Evolutionary conservation across 768 basidiomycete species (phyloP).

Genomic region (Russula lepida): DNA sequence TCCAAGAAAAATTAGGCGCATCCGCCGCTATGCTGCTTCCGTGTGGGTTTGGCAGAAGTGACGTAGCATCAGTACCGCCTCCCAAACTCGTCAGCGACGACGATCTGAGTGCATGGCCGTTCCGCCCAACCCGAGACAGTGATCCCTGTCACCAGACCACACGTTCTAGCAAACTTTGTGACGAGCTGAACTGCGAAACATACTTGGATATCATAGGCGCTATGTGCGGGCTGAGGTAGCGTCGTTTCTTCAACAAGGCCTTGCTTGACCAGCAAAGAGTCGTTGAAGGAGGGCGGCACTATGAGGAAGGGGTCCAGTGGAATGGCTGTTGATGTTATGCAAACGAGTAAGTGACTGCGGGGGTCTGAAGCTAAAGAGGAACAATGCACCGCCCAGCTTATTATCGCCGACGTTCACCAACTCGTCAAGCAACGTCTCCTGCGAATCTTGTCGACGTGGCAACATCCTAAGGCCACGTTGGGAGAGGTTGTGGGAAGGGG

Average conservation of each 20-base stretch:
- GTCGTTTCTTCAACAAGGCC: conserved; percentile 15
- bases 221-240: conserved; percentile 13
- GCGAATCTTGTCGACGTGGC: conserved; percentile 2
- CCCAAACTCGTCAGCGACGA: neutral
- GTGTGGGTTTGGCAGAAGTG: neutral
- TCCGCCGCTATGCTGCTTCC: neutral
- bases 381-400: conserved; percentile 6
- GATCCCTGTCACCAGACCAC: neutral
- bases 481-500: neutral
- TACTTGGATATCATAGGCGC: conserved; percentile 12
- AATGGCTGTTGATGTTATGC: neutral
- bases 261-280: conserved; percentile 17
- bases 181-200: neutral
- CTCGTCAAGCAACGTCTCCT: conserved; percentile 2
- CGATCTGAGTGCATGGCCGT: neutral
- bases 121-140: neutral
- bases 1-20: neutral
- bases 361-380: neutral
- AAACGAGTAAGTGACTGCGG: neutral
- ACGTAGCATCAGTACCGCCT: neutral
- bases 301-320: conserved; percentile 17
- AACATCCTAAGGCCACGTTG: neutral
- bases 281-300: conserved; percentile 18
- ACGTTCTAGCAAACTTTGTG: neutral
- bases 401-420: neutral